Conservation (phyloP, 2,329 filamentous ascomycete genomes). For the Clarireedia monteithiana region DNA sequence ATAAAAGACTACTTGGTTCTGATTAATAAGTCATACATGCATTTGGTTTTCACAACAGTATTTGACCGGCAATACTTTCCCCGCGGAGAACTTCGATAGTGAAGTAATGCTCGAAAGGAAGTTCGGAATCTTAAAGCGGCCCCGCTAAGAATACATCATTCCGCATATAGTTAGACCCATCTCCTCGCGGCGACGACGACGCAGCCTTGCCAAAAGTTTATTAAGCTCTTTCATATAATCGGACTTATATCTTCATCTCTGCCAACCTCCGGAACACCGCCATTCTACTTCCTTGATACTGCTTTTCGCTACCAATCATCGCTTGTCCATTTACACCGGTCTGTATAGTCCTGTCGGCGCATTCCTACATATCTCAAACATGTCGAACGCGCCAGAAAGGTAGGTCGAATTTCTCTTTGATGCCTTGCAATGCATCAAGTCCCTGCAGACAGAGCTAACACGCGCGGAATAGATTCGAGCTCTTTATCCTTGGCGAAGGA, state of each 20-base stretch:
- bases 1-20: no score
- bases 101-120: neutral
- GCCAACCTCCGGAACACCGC: neutral
- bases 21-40: no score
- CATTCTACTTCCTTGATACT: neutral
- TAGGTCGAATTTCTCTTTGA: neutral
- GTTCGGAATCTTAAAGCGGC: neutral
- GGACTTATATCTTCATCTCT: neutral
- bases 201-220: neutral
- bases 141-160: neutral
- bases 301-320: neutral
- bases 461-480: constrained; percentile 65
- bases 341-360: neutral
- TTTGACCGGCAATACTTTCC: no score
- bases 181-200: neutral
- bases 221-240: neutral
- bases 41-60: no score
- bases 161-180: neutral
- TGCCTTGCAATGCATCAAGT: neutral
- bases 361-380: neutral
- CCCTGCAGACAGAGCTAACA: neutral
- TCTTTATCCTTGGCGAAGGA: constrained; percentile 77
- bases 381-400: constrained; percentile 11
- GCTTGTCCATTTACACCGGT: no score
- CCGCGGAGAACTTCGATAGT: no score